A percentile compares a stretch with the other conserved stretches of the same genome.
Evolutionary conservation across 345 rosid species (phyloP).

Genomic region (Cochlearia excelsa): DNA sequence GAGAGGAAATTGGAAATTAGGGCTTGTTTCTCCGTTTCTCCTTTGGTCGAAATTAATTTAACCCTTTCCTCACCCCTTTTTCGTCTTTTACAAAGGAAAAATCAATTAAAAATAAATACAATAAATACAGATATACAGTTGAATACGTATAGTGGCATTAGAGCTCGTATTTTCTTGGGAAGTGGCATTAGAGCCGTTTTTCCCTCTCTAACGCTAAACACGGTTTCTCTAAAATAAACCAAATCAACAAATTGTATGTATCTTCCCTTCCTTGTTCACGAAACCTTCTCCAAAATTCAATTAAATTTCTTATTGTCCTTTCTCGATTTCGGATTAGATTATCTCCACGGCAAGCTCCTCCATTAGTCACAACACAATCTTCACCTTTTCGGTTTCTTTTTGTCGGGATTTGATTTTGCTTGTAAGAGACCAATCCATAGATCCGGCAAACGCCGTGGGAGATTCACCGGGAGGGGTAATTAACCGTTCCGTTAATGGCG

Average conservation of each 20-base stretch:
- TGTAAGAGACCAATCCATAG: constrained; percentile 8
- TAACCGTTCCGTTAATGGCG: constrained; percentile 77
- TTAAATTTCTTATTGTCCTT: constrained; percentile 7
- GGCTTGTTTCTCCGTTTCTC: too few relatives aligned
- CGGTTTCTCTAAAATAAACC: constrained; percentile 21
- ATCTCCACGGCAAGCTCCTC: constrained; percentile 27
- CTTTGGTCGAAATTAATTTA: too few relatives aligned
- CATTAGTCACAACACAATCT: constrained; percentile 5
- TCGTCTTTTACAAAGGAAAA: too few relatives aligned
- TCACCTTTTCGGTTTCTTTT: not conserved
- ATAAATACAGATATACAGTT: too few relatives aligned
- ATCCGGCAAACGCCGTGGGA: constrained; percentile 15
- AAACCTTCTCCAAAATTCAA: constrained; percentile 11
- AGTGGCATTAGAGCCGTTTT: too few relatives aligned
- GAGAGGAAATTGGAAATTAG: too few relatives aligned
- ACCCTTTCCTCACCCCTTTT: too few relatives aligned
- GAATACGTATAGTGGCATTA: too few relatives aligned
- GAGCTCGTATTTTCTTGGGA: too few relatives aligned
- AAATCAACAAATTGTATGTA: constrained; percentile 30
- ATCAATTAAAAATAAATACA: too few relatives aligned
- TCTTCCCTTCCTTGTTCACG: constrained; percentile 29
- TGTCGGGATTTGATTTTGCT: not conserved
- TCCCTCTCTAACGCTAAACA: constrained; percentile 24
- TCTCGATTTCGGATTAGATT: constrained; percentile 4
- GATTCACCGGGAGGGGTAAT: constrained; percentile 16